Evolutionary conservation across 2,329 filamentous ascomycete species (phyloP).

Genomic region (Aureobasidium uvarum): DNA sequence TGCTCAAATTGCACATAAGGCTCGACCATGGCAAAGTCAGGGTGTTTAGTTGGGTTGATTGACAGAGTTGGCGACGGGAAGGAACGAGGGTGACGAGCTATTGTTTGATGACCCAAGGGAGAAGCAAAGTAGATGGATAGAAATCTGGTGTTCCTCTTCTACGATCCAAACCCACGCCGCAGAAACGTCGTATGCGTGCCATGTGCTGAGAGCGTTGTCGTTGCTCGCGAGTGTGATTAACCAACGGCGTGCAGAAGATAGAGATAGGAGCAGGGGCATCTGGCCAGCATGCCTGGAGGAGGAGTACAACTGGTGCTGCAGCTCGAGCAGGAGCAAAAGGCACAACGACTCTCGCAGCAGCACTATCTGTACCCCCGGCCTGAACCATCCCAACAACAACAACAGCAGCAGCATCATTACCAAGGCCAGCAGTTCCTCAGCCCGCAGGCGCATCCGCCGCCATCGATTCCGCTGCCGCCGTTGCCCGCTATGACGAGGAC

Average conservation of each 20-base stretch:
- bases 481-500: slow-evolving; percentile 22
- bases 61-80: slow-evolving; percentile 6
- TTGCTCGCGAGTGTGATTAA: not conserved
- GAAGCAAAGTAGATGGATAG: not conserved
- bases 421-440: not conserved
- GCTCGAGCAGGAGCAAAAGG: slow-evolving; percentile 13
- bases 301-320: slow-evolving; percentile 14
- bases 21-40: slow-evolving; percentile 17
- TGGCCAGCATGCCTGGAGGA: slow-evolving; percentile 17
- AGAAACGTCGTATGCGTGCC: not conserved
- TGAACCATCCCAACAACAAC: not conserved
- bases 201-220: slow-evolving; percentile 2
- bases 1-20: slow-evolving; percentile 18
- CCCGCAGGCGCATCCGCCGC: slow-evolving; percentile 12
- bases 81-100: slow-evolving; percentile 7
- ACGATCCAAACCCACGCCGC: not conserved
- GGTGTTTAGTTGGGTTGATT: not conserved
- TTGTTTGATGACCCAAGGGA: slow-evolving; percentile 9
- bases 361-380: not conserved
- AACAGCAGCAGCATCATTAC: slow-evolving; percentile 8
- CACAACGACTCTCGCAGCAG: slow-evolving; percentile 1
- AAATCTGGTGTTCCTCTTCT: not conserved
- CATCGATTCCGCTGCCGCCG: slow-evolving; percentile 25
- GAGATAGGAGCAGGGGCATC: slow-evolving; percentile 2
- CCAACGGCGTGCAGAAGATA: slow-evolving; percentile 7